Conservation (phyloP, 2,329 filamentous ascomycete genomes). For the Cladorrhinum sp. region DNA sequence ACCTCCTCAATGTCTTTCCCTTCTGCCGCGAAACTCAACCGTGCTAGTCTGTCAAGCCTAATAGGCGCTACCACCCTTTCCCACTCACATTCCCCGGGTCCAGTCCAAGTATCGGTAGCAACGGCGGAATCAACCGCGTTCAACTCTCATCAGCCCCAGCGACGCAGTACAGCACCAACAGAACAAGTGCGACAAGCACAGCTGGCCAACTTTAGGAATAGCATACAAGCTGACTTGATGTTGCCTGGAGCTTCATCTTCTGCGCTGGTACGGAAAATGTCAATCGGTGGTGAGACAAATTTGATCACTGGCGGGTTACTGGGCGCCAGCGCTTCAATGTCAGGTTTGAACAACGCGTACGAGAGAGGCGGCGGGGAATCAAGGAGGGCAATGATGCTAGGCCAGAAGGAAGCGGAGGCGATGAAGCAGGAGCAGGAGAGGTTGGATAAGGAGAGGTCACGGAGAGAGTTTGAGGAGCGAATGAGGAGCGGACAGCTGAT, state of each 20-base stretch:
- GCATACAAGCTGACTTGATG: slow-evolving; percentile 58
- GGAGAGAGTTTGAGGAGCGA: slow-evolving; percentile 65
- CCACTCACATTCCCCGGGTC: no score
- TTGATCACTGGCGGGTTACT: neutral
- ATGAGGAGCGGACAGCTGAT: slow-evolving; percentile 75
- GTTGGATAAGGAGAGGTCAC: slow-evolving; percentile 54
- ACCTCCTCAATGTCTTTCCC: slow-evolving; percentile 30
- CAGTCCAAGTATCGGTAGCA: slow-evolving; percentile 18
- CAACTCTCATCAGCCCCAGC: slow-evolving; percentile 54
- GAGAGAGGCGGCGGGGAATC: slow-evolving; percentile 21
- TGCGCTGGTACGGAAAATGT: neutral
- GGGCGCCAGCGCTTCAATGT: slow-evolving; percentile 1
- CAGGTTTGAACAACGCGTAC: neutral
- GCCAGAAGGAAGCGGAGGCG: slow-evolving; percentile 61
- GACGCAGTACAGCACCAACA: slow-evolving; percentile 39
- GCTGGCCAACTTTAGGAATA: slow-evolving; percentile 65
- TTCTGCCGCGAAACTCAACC: slow-evolving; percentile 21
- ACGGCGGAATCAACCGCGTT: slow-evolving; percentile 40
- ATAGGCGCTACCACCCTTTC: slow-evolving; percentile 5
- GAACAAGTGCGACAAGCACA: slow-evolving; percentile 51
- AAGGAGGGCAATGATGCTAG: slow-evolving; percentile 55
- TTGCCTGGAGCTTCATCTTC: slow-evolving; percentile 39
- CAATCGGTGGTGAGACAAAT: neutral
- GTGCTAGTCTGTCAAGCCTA: neutral
- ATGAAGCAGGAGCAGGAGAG: slow-evolving; percentile 57